Evolutionary conservation across 2,329 filamentous ascomycete genomes (phyloP), one percentile per base, ranked within the genome.

Genomic region (Lizonia empirigonia): DNA sequence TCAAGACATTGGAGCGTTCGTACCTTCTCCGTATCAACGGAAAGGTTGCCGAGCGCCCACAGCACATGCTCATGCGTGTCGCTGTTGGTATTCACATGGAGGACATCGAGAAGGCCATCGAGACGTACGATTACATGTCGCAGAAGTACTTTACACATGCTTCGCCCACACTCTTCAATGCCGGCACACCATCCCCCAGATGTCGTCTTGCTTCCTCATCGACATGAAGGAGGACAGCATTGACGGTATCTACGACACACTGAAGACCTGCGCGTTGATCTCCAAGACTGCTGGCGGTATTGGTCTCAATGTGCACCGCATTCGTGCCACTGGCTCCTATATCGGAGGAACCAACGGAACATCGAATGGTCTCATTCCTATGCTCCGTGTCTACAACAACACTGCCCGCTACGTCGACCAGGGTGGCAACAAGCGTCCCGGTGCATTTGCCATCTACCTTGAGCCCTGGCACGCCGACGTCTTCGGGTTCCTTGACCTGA

Each of bases 211-310:
- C 82, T 99, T 99, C 86, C 83, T 99, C 47, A 91, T 99, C 63
- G 94, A 97, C 76, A 97, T 99, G 88, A 99, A 97, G 82, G 92
- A 96, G 42, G 94, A 99, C 79, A 97, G 92, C 77, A 99, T 99
- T 71, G 94, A 99, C 63, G 94, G 94, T 64, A 99, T 99, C 74
- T 99, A 99, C 71, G 94, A 99, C 73, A 99, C 94, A 15, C 84
- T 99, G 65, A 99, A 99, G 86, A 97, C 91, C 1, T 99, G 94
- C 78, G 94, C 94, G 63, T 93, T 99, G 91, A 99, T 99, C 77
- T 99, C 94, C 71, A 99, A 99, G 85, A 97, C 94, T 78, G 94
- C 94, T 64, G 94, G 94, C 75, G 94, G 94, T 74, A 97, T 99
- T 74, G 94, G 94, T 68, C 82, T 99, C 60, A 97, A 99, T 70